Base-by-base conservation (phyloP, 106 monocot species). In the Dendrobium huoshanense region DNA sequence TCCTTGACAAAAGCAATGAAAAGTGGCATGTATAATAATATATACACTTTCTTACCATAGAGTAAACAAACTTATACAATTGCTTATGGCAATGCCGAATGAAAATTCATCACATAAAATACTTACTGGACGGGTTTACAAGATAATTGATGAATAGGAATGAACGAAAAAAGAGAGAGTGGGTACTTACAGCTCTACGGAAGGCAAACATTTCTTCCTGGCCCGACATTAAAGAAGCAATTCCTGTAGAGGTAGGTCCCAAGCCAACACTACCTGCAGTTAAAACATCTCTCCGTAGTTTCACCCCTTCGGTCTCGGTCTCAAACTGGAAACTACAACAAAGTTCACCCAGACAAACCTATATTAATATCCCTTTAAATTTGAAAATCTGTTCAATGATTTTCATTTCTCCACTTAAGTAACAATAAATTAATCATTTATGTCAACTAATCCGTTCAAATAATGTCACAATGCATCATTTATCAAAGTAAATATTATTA, bases 171-270 rank as follows among this genome's bases (percentile, higher is more conserved):
- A 27, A 70, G 74, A 18, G 74, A 18, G 27, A 55, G 17, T 75
- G 22, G 27, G 25, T 55, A 84, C 87, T 85, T 85, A 97, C 96
- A 18, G 96, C 96, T 88, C 92, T 87, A 22, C 84, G 90, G 76
- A 96, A 96, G 40, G 96, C 96, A 84, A 96, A 96, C 88, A 94
- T 85, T 86, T 94, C 94, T 85, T 94, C 96, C 73, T 92, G 81
- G 45, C 94, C 90, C 54, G 93, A 94, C 72, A 96, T 76, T 31
- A 96, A 56, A 76, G 93, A 90, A 68, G 61, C 83, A 55, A 96
- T 88, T 73, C 84, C 88, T 81, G 87, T 43, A 49, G 89, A 79
- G 68, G 92, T 65, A 49, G 87, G 90, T 49, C 79, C 83, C 19
- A 85, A 79, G 29, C 90, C 81, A 43, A 85, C 77, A 79, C 81